Conservation (phyloP, 2,329 filamentous ascomycete species). For the Domatiomyces globalis region DNA sequence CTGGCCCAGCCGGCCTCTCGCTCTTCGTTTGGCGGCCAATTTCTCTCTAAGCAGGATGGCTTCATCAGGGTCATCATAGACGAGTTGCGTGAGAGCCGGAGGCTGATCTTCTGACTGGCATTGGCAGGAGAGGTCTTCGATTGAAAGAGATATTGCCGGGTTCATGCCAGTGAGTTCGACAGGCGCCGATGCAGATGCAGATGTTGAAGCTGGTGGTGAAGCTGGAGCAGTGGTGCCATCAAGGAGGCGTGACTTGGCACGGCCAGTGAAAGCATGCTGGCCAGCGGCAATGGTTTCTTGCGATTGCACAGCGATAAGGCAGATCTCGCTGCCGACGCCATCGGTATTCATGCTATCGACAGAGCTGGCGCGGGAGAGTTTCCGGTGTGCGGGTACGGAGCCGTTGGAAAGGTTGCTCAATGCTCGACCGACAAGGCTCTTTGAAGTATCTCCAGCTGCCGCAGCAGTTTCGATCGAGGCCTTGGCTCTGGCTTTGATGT, state of each 20-base stretch:
- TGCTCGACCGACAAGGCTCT: constrained; percentile 30
- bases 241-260: constrained; percentile 17
- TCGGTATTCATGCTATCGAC: constrained; percentile 34
- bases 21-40: constrained; percentile 32
- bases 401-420: constrained; percentile 29
- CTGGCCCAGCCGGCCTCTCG: constrained; percentile 24
- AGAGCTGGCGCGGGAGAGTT: constrained; percentile 33
- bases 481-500: constrained; percentile 24
- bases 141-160: constrained; percentile 10
- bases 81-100: constrained; percentile 33
- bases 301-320: not conserved
- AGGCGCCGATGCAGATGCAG: constrained; percentile 18
- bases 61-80: constrained; percentile 36
- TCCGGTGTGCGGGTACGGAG: constrained; percentile 19
- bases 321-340: constrained; percentile 23
- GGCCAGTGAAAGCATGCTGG: constrained; percentile 9
- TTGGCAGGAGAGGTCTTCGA: constrained; percentile 7
- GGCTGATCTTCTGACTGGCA: constrained; percentile 24
- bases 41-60: constrained; percentile 42
- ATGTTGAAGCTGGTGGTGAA: constrained; percentile 18
- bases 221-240: constrained; percentile 12
- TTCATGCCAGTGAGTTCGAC: constrained; percentile 20
- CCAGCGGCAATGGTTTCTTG: constrained; percentile 4
- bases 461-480: constrained; percentile 9
- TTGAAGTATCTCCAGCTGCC: constrained; percentile 12